Evolutionary conservation across 1,284 basidiomycete genomes (phyloP), one percentile per base, ranked within the genome.

Genomic region (Polyporus tsugae): DNA sequence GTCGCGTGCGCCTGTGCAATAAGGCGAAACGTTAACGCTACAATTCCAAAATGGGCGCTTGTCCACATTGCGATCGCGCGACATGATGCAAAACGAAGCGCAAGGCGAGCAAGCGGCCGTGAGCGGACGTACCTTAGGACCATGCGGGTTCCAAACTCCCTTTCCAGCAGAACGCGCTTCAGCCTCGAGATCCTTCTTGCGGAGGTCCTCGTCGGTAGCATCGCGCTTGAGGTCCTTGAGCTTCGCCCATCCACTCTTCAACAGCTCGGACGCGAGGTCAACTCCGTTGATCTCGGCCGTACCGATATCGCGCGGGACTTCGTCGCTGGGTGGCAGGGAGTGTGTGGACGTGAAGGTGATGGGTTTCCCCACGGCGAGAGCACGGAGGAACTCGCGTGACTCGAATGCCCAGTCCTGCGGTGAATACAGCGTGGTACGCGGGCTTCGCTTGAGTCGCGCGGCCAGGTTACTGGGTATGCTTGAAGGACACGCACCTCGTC

Each of bases 201-300:
- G 91, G 60, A 85, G 81, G 78, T 96, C 95, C 64, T 95, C 95
- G 57, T 95, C 95, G 1, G 89, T 90, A 22, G 86, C 84, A 65
- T 92, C 93, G 64, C 91, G 85, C 76, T 94, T 94, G 61, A 88
- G 84, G 73, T 99, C 97, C 80, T 98, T 95, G 62, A 97, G 84
- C 80, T 94, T 97, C 29, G 91, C 95, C 95, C 96, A 98, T 33
- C 97, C 97, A 67, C 88, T 89, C 74, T 88, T 89, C 57, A 99
- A 86, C 35, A 98, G 82, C 78, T 97, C 92, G 17, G 87, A 86
- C 6, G 92, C 88, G 36, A 98, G 81, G 77, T 98, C 95, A 55
- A 87, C 76, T 6, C 90, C 91, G 57, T 81, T 86, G 66, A 93
- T 86, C 69, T 93, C 91, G 22, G 88, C 93, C 61, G 82, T 86